These are phyloP conservation scores for Apophysomyces elegans DNA, from an alignment of 371 early-diverging fungal species.

Conservation along the genomic window DNA sequence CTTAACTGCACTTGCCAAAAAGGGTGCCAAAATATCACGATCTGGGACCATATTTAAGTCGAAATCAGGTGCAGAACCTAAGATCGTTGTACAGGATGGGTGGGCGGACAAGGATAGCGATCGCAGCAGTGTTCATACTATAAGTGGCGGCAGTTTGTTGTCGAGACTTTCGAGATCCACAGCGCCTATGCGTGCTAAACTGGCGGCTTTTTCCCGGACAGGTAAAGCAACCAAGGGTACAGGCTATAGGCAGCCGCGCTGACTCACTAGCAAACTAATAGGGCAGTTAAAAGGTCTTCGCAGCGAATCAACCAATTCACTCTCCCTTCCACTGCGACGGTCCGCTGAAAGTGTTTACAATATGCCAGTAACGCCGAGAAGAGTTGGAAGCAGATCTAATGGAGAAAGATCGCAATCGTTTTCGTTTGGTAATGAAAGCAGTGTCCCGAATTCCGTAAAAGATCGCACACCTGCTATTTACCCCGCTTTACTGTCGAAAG, in stretches of 20 bases:
- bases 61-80: constrained; percentile 17
- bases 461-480: constrained; percentile 38
- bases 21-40: constrained; percentile 20
- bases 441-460: constrained; percentile 1
- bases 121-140: constrained; percentile 12
- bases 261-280: neutral
- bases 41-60: constrained; percentile 23
- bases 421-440: constrained; percentile 18
- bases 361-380: constrained; percentile 8
- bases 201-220: constrained; percentile 20
- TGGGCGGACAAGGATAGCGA: constrained; percentile 7
- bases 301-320: constrained; percentile 18
- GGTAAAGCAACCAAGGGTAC: constrained; percentile 11
- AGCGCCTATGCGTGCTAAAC: constrained; percentile 22
- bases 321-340: constrained; percentile 23
- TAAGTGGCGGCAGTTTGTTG: constrained; percentile 16
- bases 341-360: constrained; percentile 25
- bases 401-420: constrained; percentile 24
- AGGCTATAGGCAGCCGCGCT: neutral
- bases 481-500: constrained; percentile 79
- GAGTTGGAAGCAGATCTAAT: neutral
- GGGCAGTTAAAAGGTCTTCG: constrained; percentile 17
- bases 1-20: neutral
- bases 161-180: constrained; percentile 22
- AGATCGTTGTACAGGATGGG: neutral